Conservation (phyloP, 106 monocot genomes). For the Vanilla planifolia region DNA sequence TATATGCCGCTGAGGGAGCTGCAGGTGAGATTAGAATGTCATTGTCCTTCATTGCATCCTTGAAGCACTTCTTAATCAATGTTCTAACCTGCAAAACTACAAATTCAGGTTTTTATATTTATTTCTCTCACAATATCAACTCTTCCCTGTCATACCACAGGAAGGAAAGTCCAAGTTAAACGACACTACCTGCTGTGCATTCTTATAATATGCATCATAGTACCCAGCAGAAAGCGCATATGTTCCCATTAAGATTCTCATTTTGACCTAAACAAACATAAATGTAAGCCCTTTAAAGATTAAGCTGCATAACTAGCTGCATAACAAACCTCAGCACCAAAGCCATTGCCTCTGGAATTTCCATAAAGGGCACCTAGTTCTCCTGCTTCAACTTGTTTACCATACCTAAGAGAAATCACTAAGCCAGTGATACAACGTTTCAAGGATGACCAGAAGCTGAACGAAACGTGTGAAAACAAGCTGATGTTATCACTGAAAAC, state of each 20-base stretch:
- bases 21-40: conserved; percentile 97
- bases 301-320: background rate
- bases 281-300: background rate
- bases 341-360: conserved; percentile 67
- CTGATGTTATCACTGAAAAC: background rate
- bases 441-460: background rate
- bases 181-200: conserved; percentile 81
- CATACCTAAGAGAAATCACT: conserved; percentile 48
- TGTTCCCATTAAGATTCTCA: conserved; percentile 99
- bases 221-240: conserved; percentile 96
- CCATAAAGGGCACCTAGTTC: conserved; percentile 75
- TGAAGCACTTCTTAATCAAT: conserved; percentile 85
- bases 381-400: conserved; percentile 59
- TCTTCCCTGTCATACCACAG: too few species aligned
- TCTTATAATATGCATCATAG: conserved; percentile 96
- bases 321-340: conserved; percentile 87
- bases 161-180: background rate
- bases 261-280: conserved; percentile 63
- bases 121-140: background rate
- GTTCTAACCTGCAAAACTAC: conserved; percentile 78
- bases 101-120: conserved; percentile 5
- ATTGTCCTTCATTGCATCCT: conserved; percentile 60
- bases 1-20: conserved; percentile 90
- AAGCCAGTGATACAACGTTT: background rate
- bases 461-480: background rate